phyloP scores from a whole-genome alignment of 352 stramenopile species.

The Phytophthora tentaculata region DNA sequence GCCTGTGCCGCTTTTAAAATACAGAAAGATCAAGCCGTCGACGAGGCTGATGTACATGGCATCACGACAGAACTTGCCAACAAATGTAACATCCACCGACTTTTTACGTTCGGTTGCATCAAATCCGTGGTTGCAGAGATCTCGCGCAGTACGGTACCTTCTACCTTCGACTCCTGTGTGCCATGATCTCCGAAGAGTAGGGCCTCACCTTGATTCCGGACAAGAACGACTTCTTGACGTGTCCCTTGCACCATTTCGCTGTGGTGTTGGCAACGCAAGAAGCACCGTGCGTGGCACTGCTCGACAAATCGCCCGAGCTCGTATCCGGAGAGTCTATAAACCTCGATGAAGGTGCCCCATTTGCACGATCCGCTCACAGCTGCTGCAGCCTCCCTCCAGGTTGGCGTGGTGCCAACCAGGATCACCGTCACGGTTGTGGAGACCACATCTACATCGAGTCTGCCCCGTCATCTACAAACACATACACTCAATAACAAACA shows the following conservation, averaged over 20 bases:
- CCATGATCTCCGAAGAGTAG: constrained; percentile 41
- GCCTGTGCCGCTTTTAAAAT: no score
- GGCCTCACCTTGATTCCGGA: constrained; percentile 35
- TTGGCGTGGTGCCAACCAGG: not conserved
- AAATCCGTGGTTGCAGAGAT: no score
- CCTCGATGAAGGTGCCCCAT: not conserved
- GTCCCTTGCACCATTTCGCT: constrained; percentile 20
- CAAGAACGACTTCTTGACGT: constrained; percentile 23
- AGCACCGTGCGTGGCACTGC: constrained; percentile 4
- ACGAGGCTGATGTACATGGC: no score
- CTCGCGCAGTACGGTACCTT: no score
- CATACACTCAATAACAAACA: not conserved
- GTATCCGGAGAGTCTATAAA: not conserved
- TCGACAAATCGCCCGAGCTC: constrained; percentile 10
- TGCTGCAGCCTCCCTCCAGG: not conserved
- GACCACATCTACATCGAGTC: not conserved
- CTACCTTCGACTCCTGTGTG: constrained; percentile 33
- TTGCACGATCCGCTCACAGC: not conserved
- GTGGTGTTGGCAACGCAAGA: constrained; percentile 26
- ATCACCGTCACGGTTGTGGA: not conserved
- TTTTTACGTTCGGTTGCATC: no score
- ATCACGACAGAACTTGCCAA: no score
- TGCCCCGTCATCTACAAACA: not conserved
- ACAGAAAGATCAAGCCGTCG: no score
- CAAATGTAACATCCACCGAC: no score